A percentile compares a stretch with the other conserved stretches of the same genome.
Evolutionary conservation across 768 basidiomycete genomes (phyloP).

Genomic region (Coprinellus micaceus): DNA sequence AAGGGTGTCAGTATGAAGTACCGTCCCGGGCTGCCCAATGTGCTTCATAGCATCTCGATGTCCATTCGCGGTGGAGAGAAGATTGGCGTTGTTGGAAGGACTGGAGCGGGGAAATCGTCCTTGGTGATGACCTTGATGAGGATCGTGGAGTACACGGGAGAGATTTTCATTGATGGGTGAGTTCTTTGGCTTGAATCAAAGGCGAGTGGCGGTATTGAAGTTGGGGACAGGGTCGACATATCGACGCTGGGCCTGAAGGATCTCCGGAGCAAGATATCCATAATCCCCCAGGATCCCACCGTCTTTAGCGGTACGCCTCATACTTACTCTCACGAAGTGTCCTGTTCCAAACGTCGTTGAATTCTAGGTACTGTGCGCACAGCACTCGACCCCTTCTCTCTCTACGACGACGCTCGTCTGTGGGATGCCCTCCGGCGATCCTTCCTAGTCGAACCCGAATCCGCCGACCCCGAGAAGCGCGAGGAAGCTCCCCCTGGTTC

Average conservation of each 20-base stretch:
- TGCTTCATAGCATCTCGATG: conserved; percentile 62
- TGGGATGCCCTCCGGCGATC: conserved; percentile 75
- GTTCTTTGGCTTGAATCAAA: conserved; percentile 8
- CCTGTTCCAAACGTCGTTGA: no score
- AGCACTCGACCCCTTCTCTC: conserved; percentile 57
- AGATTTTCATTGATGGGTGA: conserved; percentile 62
- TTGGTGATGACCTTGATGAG: conserved; percentile 65
- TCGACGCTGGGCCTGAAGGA: conserved; percentile 63
- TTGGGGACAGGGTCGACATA: conserved; percentile 50
- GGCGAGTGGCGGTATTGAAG: conserved; percentile 13
- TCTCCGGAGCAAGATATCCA: conserved; percentile 54
- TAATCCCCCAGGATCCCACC: conserved; percentile 58
- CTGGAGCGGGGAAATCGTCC: conserved; percentile 59
- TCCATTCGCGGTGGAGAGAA: conserved; percentile 64
- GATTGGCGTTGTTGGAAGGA: conserved; percentile 70
- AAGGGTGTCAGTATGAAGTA: conserved; percentile 60
- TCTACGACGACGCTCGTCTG: conserved; percentile 59
- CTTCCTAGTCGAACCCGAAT: conserved; percentile 26
- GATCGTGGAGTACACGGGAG: conserved; percentile 65
- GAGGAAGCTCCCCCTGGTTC: conserved; percentile 33
- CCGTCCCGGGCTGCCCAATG: conserved; percentile 69
- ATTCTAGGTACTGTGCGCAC: conserved; percentile 49
- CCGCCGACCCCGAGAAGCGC: conserved; percentile 33
- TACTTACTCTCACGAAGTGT: no score
- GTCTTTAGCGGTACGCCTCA: conserved; percentile 29